Percentiles rank a stretch among this genome's conserved stretches.
These are phyloP conservation scores for Aspergillus bridgeri DNA, from an alignment of 495 filamentous ascomycete genomes.

Conservation along the genomic window DNA sequence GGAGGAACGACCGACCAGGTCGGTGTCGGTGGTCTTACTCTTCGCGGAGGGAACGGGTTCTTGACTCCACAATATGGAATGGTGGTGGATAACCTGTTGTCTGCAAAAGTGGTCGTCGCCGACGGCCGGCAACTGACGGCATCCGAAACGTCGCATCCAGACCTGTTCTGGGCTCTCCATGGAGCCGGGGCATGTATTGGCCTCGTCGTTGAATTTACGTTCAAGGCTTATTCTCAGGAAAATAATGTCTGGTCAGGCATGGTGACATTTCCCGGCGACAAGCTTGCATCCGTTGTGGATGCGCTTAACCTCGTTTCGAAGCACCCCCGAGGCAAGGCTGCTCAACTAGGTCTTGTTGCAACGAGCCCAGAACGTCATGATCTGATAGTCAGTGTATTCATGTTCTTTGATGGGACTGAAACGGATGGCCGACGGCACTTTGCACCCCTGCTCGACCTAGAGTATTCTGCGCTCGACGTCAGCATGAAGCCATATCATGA, in stretches of 20 bases:
- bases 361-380: background rate
- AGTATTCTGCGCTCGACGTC: background rate
- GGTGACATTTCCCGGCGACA: background rate
- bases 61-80: constrained; percentile 2
- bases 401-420: constrained; percentile 3
- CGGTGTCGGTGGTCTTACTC: background rate
- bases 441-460: background rate
- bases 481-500: background rate
- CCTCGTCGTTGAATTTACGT: background rate
- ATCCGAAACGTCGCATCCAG: background rate
- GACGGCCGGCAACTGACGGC: background rate
- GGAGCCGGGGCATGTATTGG: background rate
- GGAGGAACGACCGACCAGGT: background rate
- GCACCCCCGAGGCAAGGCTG: background rate
- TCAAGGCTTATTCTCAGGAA: constrained; percentile 2
- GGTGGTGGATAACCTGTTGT: background rate
- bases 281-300: background rate
- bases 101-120: background rate
- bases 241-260: background rate
- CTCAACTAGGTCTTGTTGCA: background rate
- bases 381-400: background rate
- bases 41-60: constrained; percentile 1
- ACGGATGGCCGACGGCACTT: background rate
- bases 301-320: background rate
- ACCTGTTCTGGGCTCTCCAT: constrained; percentile 5